Conservation (phyloP, 164 flowering plant genomes). For the Tetracentron sinense region DNA sequence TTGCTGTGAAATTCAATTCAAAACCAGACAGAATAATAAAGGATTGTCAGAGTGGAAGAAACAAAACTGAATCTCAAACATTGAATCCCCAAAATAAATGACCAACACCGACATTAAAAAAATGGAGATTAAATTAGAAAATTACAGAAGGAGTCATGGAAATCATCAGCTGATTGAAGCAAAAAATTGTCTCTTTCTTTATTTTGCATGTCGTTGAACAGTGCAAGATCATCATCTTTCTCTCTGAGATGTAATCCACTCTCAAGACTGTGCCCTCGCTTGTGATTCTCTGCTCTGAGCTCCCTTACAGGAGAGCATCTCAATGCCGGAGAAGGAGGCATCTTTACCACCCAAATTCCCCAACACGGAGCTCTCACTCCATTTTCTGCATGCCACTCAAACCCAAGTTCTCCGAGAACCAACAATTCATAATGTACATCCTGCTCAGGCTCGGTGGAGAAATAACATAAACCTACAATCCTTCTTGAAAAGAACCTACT, state of each 20-base stretch:
- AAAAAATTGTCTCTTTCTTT: conserved; percentile 71
- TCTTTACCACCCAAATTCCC: conserved; percentile 24
- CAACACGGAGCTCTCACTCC: conserved; percentile 11
- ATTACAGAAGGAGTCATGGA: conserved; percentile 77
- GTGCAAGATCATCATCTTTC: conserved; percentile 84
- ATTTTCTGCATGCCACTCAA: conserved; percentile 3
- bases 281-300: conserved; percentile 48
- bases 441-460: conserved; percentile 1
- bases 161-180: conserved; percentile 67
- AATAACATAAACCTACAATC: neutral
- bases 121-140: conserved; percentile 10
- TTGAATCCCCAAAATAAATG: neutral
- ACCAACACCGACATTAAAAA: conserved; percentile 1
- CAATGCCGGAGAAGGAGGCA: conserved; percentile 85
- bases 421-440: neutral
- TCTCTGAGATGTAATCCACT: conserved; percentile 50
- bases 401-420: conserved; percentile 5
- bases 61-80: conserved; percentile 3
- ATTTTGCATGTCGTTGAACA: conserved; percentile 77
- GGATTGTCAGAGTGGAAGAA: neutral
- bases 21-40: neutral
- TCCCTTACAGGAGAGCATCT: conserved; percentile 69
- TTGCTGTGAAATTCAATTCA: too few species aligned
- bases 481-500: too few species aligned
- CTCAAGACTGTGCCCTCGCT: conserved; percentile 76